Conservation (phyloP, 371 early-diverging fungal species). For the Syncephalastrum sp. region DNA sequence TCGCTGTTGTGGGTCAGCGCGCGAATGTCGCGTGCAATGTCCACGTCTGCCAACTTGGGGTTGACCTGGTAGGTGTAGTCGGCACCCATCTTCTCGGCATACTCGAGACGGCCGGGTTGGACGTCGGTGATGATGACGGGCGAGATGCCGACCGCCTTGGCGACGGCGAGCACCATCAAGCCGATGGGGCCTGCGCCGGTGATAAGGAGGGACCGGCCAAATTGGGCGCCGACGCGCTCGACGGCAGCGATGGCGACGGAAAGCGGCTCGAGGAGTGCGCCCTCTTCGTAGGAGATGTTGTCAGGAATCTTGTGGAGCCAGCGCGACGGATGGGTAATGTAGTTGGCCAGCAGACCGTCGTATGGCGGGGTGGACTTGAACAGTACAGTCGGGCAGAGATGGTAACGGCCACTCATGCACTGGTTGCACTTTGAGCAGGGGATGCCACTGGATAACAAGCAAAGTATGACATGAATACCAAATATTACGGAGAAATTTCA, state of each 20-base stretch:
- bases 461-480: slow-evolving; percentile 1
- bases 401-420: slow-evolving; percentile 46
- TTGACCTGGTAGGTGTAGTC: slow-evolving; percentile 32
- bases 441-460: slow-evolving; percentile 33
- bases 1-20: slow-evolving; percentile 32
- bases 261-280: slow-evolving; percentile 47
- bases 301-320: slow-evolving; percentile 30
- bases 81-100: slow-evolving; percentile 40
- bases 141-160: slow-evolving; percentile 39
- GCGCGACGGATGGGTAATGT: slow-evolving; percentile 46
- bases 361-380: slow-evolving; percentile 50
- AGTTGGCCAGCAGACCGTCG: slow-evolving; percentile 41
- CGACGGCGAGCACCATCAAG: slow-evolving; percentile 39
- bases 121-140: slow-evolving; percentile 45
- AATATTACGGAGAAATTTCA: not conserved
- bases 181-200: slow-evolving; percentile 49
- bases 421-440: slow-evolving; percentile 46
- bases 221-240: slow-evolving; percentile 35
- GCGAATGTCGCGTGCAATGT: slow-evolving; percentile 20
- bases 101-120: slow-evolving; percentile 37
- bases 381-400: slow-evolving; percentile 42
- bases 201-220: slow-evolving; percentile 41
- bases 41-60: slow-evolving; percentile 23
- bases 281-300: slow-evolving; percentile 36
- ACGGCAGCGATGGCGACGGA: slow-evolving; percentile 46